Base-by-base conservation (phyloP, 2,329 filamentous ascomycete species). In the Fusarium nelsonii region DNA sequence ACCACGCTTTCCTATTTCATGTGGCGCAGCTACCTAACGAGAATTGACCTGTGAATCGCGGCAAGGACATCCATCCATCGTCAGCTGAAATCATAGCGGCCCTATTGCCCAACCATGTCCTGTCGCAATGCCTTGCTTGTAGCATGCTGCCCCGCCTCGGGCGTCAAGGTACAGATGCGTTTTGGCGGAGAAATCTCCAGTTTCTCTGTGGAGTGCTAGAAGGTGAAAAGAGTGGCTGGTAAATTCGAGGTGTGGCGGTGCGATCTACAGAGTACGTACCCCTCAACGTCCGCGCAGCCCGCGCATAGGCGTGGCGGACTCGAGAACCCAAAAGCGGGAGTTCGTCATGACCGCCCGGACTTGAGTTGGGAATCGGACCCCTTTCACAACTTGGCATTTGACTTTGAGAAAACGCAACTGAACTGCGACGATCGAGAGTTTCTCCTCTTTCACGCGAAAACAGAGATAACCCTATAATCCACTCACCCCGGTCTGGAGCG, bases 81-180 rank as follows among this genome's bases (percentile, higher is more conserved):
- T 28, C 28, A 23, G 32, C 40, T 18, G 41, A 53, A 18, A 30
- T 45, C 28, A 36, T 56, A 45, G 39, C 49, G 63, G 46, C 58
- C 58, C 53, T 68, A 54, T 58, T 70, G 39, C 67, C 66, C 63
- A 70, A 60, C 62, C 66, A 68, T 44, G 33, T 63, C 33, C 30
- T 53, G 33, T 44, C 20, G 16, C 43, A 12, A 32, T 18, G 6
- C 28, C 46, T 44, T 52, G 49, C 45, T 58, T 46, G 50, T 30
- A 53, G 33, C 41, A 23, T 50, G 10, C 18, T 56, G 60, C 65
- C 65, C 65, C 65, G 62, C 65, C 56, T 54, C 36, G 20, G 61
- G 40, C 30, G 52, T 45, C 41, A 50, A 53, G 20, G 53, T 60
- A 50, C 26, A 56, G 46, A 34, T 48, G 43, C 41, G 36, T 48